Conservation (phyloP, 495 filamentous ascomycete genomes). For the Penicillium egyptiacum region DNA sequence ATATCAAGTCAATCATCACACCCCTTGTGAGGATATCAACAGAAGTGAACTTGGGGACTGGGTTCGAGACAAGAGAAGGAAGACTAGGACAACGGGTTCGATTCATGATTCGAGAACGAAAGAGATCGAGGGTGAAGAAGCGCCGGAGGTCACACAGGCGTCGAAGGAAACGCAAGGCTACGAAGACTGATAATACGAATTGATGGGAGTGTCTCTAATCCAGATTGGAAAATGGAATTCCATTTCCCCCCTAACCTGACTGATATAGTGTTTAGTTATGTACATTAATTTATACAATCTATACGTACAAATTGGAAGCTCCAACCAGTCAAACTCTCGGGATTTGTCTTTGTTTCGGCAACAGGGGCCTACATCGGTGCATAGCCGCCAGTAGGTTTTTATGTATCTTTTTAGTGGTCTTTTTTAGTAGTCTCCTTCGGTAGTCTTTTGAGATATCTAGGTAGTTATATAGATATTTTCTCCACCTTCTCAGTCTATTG, state of each 20-base stretch:
- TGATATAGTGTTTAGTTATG: neutral
- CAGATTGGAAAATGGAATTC: neutral
- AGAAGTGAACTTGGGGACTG: neutral
- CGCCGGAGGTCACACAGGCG: neutral
- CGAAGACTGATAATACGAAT: neutral
- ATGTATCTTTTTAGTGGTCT: too few species aligned
- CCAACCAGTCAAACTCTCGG: constrained; percentile 9
- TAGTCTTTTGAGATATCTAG: too few species aligned
- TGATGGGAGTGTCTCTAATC: neutral
- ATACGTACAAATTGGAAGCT: too few species aligned
- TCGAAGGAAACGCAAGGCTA: neutral
- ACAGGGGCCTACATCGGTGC: too few species aligned
- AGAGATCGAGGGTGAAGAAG: neutral
- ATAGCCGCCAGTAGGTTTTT: too few species aligned
- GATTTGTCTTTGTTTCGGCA: too few species aligned
- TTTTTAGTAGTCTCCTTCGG: too few species aligned
- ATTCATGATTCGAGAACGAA: neutral
- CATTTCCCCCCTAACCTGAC: neutral
- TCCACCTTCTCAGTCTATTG: too few species aligned
- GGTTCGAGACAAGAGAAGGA: neutral
- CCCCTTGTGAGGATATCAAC: constrained; percentile 1
- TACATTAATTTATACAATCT: too few species aligned
- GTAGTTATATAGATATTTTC: too few species aligned
- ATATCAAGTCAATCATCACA: neutral
- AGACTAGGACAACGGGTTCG: neutral